These are phyloP conservation scores for Sphagnum magellanicum DNA, from an alignment of 228 moss, liverwort and hornwort species.

Conservation along the genomic window DNA sequence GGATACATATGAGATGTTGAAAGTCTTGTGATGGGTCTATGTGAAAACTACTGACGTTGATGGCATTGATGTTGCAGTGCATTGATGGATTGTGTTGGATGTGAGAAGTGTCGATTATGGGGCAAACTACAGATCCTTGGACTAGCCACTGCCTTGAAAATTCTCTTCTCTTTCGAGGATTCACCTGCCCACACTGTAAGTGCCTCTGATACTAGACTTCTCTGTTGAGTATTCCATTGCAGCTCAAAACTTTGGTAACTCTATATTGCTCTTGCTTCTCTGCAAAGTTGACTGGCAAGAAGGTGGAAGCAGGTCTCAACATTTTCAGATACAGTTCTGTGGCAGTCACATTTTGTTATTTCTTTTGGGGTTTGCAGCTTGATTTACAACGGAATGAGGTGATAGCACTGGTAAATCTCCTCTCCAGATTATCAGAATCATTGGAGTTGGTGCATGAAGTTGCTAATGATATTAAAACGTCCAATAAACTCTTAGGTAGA, in stretches of 20 bases:
- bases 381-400: constrained; percentile 66
- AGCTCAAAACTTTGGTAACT: neutral
- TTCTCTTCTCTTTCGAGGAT: constrained; percentile 60
- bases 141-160: constrained; percentile 81
- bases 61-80: constrained; percentile 22
- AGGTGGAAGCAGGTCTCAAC: neutral
- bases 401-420: constrained; percentile 43
- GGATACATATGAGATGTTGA: too few relatives aligned
- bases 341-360: neutral
- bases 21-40: too few relatives aligned
- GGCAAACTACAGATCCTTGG: constrained; percentile 95
- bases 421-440: constrained; percentile 51
- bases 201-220: neutral
- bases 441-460: constrained; percentile 45
- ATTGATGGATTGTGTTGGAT: constrained; percentile 95
- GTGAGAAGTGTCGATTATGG: constrained; percentile 98
- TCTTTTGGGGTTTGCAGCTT: constrained; percentile 7
- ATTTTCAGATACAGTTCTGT: neutral
- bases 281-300: neutral
- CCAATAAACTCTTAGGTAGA: neutral
- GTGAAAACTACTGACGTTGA: too few relatives aligned
- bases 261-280: neutral
- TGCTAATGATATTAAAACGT: constrained; percentile 32
- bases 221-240: neutral
- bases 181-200: constrained; percentile 3